Base-by-base conservation (phyloP, 78 protist genomes). In the Dictyostelium brefeldianum region DNA sequence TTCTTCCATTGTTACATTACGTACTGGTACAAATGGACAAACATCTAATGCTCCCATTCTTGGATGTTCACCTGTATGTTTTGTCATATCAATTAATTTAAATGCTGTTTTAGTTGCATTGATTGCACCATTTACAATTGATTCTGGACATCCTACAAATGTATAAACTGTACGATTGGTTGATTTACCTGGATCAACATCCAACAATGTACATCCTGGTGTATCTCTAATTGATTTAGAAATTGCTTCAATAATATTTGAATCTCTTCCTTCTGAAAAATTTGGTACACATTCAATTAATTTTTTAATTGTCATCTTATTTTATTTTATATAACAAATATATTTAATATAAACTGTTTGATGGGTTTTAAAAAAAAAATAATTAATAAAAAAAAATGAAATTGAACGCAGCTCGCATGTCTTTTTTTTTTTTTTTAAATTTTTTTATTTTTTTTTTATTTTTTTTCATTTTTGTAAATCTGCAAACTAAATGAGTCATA, bases 21-120 rank as follows among this genome's bases (percentile, higher is more conserved):
- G 47, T 22, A 92, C 70, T 70, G 96, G 96, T 29, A 92, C 93
- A 53, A 92, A 92, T 75, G 96, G 96, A 70, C 89, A 80, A 17
- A 92, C 96, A 89, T 92, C 96, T 25, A 85, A 25, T 12, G 96
- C 96, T 48, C 96, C 96, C 91, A 93, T 89, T 50, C 96, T 81
- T 43, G 89, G 89, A 89, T 93, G 96, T 22, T 43, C 96, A 74
- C 96, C 96, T 4, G 27, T 36, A 47, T 93, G 96, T 69, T 89
- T 48, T 7, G 89, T 73, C 96, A 93, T 93, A 89, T 93, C 96
- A 65, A 93, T 93, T 25, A 81, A 90, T 82, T 90, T 22, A 36
- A 11, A 77, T 15, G 93, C 92, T 25, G 46, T 65, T 20, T 56
- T 46, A 25, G 91, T 59, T 25, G 87, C 89, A 64, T 70, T 77